phyloP scores from a whole-genome alignment of 805 yeast species.

The Spencermartinsiella europaea region DNA sequence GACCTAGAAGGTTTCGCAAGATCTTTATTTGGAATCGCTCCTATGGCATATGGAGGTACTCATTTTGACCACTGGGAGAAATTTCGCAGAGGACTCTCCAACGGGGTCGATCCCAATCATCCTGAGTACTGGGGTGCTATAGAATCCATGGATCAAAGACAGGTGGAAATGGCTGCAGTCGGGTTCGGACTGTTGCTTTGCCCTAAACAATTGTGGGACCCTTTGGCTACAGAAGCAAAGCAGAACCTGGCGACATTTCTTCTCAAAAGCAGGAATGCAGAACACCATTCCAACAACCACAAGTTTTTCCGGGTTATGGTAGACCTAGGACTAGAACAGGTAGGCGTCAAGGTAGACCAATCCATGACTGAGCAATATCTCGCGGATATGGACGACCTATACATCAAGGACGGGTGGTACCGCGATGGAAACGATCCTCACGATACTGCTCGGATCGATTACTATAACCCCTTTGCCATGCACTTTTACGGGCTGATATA shows the following conservation, averaged over 20 bases:
- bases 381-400: constrained; percentile 24
- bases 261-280: constrained; percentile 18
- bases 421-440: constrained; percentile 25
- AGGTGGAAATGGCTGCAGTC: constrained; percentile 32
- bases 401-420: constrained; percentile 32
- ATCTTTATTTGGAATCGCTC: constrained; percentile 32
- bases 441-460: constrained; percentile 23
- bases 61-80: constrained; percentile 25
- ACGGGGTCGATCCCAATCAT: constrained; percentile 29
- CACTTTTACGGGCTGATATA: constrained; percentile 31
- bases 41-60: constrained; percentile 23
- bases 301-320: constrained; percentile 30
- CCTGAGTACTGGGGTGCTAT: constrained; percentile 30
- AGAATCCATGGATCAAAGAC: constrained; percentile 21
- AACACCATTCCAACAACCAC: constrained; percentile 27
- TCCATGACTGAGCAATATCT: constrained; percentile 19
- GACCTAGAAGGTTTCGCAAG: constrained; percentile 31
- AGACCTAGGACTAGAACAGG: constrained; percentile 26
- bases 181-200: constrained; percentile 26
- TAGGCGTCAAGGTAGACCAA: constrained; percentile 22
- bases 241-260: constrained; percentile 22
- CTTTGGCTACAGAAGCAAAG: constrained; percentile 22
- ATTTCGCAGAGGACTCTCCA: constrained; percentile 25
- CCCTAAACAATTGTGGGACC: constrained; percentile 29
- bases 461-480: constrained; percentile 32